Evolutionary conservation across 345 rosid genomes (phyloP), one percentile per base, ranked within the genome.

Genomic region (Ceriops tagal): DNA sequence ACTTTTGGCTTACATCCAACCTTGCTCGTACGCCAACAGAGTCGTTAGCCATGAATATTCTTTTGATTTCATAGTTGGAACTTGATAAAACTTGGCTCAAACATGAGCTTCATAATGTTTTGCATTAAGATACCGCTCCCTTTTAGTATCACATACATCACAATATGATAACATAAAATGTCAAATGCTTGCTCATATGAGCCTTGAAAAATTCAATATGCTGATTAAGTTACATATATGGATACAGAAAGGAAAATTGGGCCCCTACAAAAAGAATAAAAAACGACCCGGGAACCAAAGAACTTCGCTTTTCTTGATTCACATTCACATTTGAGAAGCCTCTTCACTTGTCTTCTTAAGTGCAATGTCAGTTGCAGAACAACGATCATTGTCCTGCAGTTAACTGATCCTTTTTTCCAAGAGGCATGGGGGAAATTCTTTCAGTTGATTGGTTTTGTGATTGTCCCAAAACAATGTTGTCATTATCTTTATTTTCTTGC

Each of bases 361-460:
- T 4, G 11, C 24, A 11, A 52, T 22, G 76, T 18, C 53, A 56
- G 59, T 39, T 53, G 26, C 4, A 13, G 62, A 61, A 56, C 9
- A 22, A 28, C 6, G 47, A 57, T 59, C 70, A 77, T 1, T 61
- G 67, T 46, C 72, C 32, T 21, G 77, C 76, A 1, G 76, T 70
- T 39, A 79, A 81, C 70, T 69, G 70, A 53, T 74, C 71, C 76
- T 80, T 73, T 58, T 65, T 77, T 62, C 76, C 83, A 49, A 80
- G 32, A 22, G 86, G 83, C 22, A 77, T 77, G 20, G 82, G 52
- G 68, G 82, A 80, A 28, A 78, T 49, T 39, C 75, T 66, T 64
- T 70, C 65, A 73, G 72, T 79, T 65, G 87, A 60, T 57, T 82
- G 78, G 47, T 75, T 58, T 67, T 79, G 76, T 9, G 77, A 70